Evolutionary conservation across 768 basidiomycete species (phyloP), one percentile per base, ranked within the genome.

Genomic region (Neoboletus brunneissimus): DNA sequence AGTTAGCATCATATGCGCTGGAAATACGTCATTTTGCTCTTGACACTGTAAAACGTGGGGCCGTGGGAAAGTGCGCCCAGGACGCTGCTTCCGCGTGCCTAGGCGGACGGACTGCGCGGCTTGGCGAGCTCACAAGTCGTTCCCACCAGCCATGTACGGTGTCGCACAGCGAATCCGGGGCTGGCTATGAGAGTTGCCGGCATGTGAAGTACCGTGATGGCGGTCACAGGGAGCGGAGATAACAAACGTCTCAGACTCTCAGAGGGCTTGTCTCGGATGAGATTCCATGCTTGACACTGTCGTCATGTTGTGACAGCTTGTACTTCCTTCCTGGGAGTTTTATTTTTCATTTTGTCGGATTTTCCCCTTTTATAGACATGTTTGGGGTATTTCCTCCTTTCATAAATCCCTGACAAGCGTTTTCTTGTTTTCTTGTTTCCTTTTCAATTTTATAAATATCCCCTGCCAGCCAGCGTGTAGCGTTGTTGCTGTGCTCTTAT

Each of bases 41-140:
- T 49, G 65, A 66, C 74, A 56, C 60, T 64, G 75, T 63, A 66
- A 74, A 76, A 75, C 74, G 75, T 75, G 74, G 75, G 66, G 66
- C 62, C 74, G 74, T 75, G 74, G 64, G 74, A 76, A 68, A 55
- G 6, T 16, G 50, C 54, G 55, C 59, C 54, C 35, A 37, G 4
- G 44, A 51, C 65, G 65, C 56, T 52, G 53, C n/a, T 35, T 43
- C 53, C 60, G 60, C 64, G 53, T 66, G 66, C 38, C 46, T 11
- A 29, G 32, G 51, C 37, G 55, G 54, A 44, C n/a, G 38, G 44
- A 42, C 46, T 46, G 48, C 12, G 49, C 50, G 12, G 40, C 45
- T 51, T 54, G 20, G 53, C 48, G 45, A 34, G 23, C 25, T 34
- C 49, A 25, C 42, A 7, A 40, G 38, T 42, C 10, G 32, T 45